Base-by-base conservation (phyloP, 208 protist species). In the Angomonas ambiguus region DNA sequence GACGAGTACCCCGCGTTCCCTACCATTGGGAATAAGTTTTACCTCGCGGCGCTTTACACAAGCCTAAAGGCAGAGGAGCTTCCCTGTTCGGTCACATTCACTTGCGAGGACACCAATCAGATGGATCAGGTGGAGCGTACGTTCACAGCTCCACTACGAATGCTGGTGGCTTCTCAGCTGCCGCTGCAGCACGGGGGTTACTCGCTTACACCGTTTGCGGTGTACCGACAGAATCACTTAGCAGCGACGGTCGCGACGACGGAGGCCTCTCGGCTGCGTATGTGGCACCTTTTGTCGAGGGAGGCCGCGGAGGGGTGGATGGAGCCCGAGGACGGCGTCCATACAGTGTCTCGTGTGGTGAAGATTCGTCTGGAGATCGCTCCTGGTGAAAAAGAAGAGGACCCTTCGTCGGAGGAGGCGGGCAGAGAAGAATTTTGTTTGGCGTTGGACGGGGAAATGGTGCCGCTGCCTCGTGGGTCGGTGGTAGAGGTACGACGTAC, bases 261-360 rank as follows among this genome's bases (percentile, higher is more conserved):
- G 8, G 79, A 74, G 53, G 85, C 79, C 8, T 78, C 77, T 13
- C 79, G 85, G 20, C 38, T 83, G 57, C 85, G 88, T 1, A 55
- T 91, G 62, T 91, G 83, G 79, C 88, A 95, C 65, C 74, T 95
- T n/a, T 58, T 95, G 65, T 67, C 73, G n/a, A 69, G 83, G 8
- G 85, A 95, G 56, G 82, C 82, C n/a, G 51, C 35, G 27, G 80
- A 85, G 32, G 86, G 85, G 10, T 62, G 69, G 48, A 61, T 91
- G 16, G 60, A 94, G 20, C 69, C 77, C 41, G 85, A 94, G 61
- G 94, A 96, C 56, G 94, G 94, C 72, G 91, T 97, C 20, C 10
- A 56, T 20, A 68, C 72, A 56, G 76, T 73, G 11, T 45, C 74
- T 18, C 67, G 22, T 38, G 82, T 87, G 48, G 71, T 55, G 8